Evolutionary conservation across 805 yeast genomes (phyloP).

Genomic region (Brettanomyces sp.): DNA sequence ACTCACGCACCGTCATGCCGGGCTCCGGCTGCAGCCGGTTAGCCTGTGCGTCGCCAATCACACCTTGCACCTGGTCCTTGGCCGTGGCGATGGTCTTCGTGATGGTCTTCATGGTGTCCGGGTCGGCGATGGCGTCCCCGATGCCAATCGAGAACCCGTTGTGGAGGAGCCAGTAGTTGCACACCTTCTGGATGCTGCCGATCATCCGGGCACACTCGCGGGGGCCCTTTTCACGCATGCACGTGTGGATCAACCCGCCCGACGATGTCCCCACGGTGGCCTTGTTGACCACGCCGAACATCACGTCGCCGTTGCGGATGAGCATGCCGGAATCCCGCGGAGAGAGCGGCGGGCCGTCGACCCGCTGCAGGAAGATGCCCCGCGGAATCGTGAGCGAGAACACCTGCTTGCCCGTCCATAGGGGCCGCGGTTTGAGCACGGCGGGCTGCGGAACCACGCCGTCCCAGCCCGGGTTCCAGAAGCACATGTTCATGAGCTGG

Average conservation of each 20-base stretch:
- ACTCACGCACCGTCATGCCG: slow-evolving; percentile 98
- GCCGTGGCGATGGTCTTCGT: slow-evolving; percentile 91
- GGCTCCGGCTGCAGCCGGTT: slow-evolving; percentile 90
- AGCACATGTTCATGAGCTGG: slow-evolving; percentile 91
- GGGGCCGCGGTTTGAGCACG: slow-evolving; percentile 83
- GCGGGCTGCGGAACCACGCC: slow-evolving; percentile 97
- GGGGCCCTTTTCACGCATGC: slow-evolving; percentile 96
- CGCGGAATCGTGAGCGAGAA: slow-evolving; percentile 87
- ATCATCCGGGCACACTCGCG: slow-evolving; percentile 80
- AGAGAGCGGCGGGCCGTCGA: slow-evolving; percentile 78
- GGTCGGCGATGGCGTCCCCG: slow-evolving; percentile 99
- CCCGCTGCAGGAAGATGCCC: slow-evolving; percentile 90
- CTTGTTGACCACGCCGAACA: slow-evolving; percentile 97
- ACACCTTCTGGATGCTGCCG: slow-evolving; percentile 89
- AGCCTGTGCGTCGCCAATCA: slow-evolving; percentile 84
- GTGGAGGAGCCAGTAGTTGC: slow-evolving; percentile 92
- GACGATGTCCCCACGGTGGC: slow-evolving; percentile 98
- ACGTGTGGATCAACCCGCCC: slow-evolving; percentile 96
- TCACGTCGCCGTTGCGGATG: slow-evolving; percentile 88
- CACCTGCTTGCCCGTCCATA: slow-evolving; percentile 97
- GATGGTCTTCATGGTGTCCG: slow-evolving; percentile 88
- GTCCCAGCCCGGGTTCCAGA: slow-evolving; percentile 99
- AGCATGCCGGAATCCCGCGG: slow-evolving; percentile 96
- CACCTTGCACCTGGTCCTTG: slow-evolving; percentile 88
- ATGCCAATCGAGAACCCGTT: slow-evolving; percentile 98